Conservation (phyloP, 345 rosid species). For the Camelina sativa region DNA sequence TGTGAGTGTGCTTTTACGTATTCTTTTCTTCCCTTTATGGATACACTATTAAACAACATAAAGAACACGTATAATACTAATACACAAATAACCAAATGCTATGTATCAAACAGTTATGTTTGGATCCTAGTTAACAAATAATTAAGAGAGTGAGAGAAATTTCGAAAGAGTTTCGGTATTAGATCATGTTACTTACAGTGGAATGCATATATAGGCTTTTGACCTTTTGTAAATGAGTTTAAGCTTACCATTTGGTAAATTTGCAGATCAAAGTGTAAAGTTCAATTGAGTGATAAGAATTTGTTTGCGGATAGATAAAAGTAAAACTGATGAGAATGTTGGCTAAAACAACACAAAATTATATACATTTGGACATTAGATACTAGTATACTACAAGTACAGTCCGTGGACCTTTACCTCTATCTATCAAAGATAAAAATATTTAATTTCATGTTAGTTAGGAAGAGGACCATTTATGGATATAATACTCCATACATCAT, state of each 20-base stretch:
- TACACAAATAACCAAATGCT: background rate
- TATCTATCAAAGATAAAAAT: constrained; percentile 13
- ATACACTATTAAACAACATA: constrained; percentile 14
- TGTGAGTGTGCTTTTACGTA: constrained; percentile 12
- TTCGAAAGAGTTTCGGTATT: background rate
- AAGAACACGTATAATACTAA: background rate
- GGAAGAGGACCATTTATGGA: constrained; percentile 3
- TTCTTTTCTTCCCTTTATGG: constrained; percentile 15
- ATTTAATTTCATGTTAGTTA: constrained; percentile 18
- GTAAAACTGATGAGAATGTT: background rate
- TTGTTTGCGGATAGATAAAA: background rate
- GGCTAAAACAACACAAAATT: background rate
- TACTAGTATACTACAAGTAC: constrained; percentile 32
- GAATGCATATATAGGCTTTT: background rate
- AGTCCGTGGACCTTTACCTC: constrained; percentile 41
- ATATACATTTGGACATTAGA: background rate
- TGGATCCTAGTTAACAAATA: background rate
- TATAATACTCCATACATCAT: constrained; percentile 2
- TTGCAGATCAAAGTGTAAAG: background rate
- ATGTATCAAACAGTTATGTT: background rate
- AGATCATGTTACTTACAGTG: background rate
- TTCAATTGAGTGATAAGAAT: background rate
- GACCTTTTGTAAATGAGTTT: background rate
- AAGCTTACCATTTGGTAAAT: constrained; percentile 6
- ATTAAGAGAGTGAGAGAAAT: background rate